Evolutionary conservation across 257 asterid genomes (phyloP).

Genomic region (Plectranthus barbatus): DNA sequence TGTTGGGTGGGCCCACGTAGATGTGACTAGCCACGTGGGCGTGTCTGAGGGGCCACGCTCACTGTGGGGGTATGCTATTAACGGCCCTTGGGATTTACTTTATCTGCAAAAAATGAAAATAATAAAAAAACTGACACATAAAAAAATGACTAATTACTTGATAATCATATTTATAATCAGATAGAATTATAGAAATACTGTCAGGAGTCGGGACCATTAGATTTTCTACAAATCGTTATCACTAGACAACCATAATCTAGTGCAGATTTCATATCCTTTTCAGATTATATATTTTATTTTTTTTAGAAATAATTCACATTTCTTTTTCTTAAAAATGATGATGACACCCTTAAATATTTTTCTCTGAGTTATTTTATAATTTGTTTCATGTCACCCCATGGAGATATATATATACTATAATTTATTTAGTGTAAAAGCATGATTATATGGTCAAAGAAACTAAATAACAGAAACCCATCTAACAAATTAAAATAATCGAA

Average conservation of each 20-base stretch:
- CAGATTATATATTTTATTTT: conserved; percentile 16
- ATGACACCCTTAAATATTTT: conserved; percentile 7
- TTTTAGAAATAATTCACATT: conserved; percentile 3
- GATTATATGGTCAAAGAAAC: neutral
- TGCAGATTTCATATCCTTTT: conserved; percentile 50
- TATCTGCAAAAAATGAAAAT: too few species aligned
- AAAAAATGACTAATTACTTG: too few species aligned
- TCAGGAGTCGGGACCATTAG: too few species aligned
- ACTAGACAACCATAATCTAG: conserved; percentile 46
- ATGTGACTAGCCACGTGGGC: conserved; percentile 71
- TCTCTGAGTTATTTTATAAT: conserved; percentile 4
- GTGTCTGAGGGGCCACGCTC: conserved; percentile 32
- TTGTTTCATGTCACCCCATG: too few species aligned
- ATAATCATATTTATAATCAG: too few species aligned
- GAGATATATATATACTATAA: too few species aligned
- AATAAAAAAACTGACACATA: too few species aligned
- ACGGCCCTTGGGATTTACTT: too few species aligned
- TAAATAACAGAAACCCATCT: neutral
- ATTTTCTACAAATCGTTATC: conserved; percentile 39
- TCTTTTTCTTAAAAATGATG: conserved; percentile 14
- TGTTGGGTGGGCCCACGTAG: conserved; percentile 46
- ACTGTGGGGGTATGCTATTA: conserved; percentile 11
- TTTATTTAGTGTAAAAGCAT: neutral
- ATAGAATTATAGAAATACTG: too few species aligned
- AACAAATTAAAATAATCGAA: too few species aligned